phyloP scores from a whole-genome alignment of 345 rosid genomes.

The Odontarrhena argentea region DNA sequence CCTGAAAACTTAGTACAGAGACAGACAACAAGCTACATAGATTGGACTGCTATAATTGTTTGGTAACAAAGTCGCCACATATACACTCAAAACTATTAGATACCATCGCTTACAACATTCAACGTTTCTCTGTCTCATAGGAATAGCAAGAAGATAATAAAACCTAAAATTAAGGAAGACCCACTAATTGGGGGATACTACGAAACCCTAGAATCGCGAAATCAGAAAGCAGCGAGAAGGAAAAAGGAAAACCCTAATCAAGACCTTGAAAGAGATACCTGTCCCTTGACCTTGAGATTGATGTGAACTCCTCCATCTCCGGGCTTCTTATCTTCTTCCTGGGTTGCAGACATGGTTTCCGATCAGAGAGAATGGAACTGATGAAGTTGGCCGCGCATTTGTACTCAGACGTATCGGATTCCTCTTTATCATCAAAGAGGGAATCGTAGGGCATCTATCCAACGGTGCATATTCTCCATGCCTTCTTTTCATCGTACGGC shows the following conservation, averaged over 20 bases:
- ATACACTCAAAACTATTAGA: too few species aligned
- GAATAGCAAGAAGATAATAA: too few species aligned
- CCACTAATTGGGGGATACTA: neutral
- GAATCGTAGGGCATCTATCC: slow-evolving; percentile 34
- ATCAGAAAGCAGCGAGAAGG: slow-evolving; percentile 15
- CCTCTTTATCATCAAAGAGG: slow-evolving; percentile 13
- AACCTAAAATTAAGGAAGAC: neutral
- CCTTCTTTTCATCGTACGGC: slow-evolving; percentile 29
- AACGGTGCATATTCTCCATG: slow-evolving; percentile 24
- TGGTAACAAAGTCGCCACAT: too few species aligned
- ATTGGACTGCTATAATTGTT: too few species aligned
- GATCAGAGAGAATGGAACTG: too few species aligned
- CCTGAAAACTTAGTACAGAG: too few species aligned
- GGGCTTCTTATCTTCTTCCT: slow-evolving; percentile 80
- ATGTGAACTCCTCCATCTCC: slow-evolving; percentile 71
- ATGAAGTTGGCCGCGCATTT: slow-evolving; percentile 16
- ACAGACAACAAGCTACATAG: too few species aligned
- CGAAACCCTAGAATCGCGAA: slow-evolving; percentile 23
- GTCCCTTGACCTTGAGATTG: slow-evolving; percentile 89
- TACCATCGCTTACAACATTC: too few species aligned
- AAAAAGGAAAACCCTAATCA: slow-evolving; percentile 12
- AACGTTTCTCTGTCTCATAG: too few species aligned
- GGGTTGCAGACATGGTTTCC: slow-evolving; percentile 39
- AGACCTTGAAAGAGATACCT: slow-evolving; percentile 45
- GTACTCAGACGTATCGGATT: slow-evolving; percentile 35